Evolutionary conservation across 495 filamentous ascomycete genomes (phyloP), one percentile per base, ranked within the genome.

Genomic region (Hyaloscypha finlandica): DNA sequence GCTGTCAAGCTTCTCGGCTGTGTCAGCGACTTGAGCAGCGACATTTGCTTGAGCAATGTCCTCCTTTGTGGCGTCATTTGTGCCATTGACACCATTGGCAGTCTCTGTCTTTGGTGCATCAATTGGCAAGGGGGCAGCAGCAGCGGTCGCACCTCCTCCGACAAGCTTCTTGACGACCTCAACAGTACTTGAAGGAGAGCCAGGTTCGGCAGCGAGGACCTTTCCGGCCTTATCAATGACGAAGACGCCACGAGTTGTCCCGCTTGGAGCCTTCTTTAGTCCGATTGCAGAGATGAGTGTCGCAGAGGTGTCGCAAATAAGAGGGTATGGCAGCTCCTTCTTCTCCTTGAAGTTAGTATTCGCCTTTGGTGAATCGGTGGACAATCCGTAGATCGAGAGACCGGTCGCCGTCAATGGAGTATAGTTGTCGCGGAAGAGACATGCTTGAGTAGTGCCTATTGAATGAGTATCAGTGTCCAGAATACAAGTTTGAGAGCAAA

Each of bases 341-440:
- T 94, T 97, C 19, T 84, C 87, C 73, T 91, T 88, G 84, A 99
- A 99, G 48, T 88, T 91, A 45, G 91, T 93, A 78, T 99, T 99
- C 65, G 91, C 85, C 76, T 93, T 94, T 68, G 92, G 88, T 9
- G 86, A 88, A 80, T 99, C 95, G 63, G 87, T 84, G 14, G 91
- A 95, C 25, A 99, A 86, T 30, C 95, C 95, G 76, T 91, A 98
- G 75, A 99, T 89, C 67, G 88, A 81, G 53, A 96, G 84, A 29
- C 95, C 94, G 37, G 84, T 87, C n/a, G 86, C 84, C n/a, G 87
- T 92, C 55, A 99, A 83, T 61, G 86, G 76, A n/a, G 79, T 77
- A 78, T 94, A 89, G 14, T 84, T 79, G 82, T 98, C 95, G 69
- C 94, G 87, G 81, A 99, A 98, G 66, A 93, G 81, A 78, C 95